Percentiles rank a stretch among this genome's conserved stretches.
These are phyloP conservation scores for Lepidopterella palustris DNA, from an alignment of 495 filamentous ascomycete species.

Conservation along the genomic window DNA sequence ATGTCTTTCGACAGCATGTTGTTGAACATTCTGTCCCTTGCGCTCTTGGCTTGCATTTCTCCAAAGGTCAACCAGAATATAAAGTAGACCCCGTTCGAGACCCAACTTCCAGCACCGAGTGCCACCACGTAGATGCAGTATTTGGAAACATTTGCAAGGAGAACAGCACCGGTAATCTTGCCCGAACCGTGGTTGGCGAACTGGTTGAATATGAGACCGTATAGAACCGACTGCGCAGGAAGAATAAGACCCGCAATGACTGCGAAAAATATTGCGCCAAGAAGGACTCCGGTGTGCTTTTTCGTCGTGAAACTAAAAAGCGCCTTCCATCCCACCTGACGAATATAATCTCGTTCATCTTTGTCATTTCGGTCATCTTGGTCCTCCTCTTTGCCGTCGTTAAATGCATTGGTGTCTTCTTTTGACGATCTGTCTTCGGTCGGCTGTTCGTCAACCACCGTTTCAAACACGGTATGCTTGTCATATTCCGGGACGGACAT, in stretches of 20 bases:
- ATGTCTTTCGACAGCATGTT: conserved; percentile 65
- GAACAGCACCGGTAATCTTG: conserved; percentile 40
- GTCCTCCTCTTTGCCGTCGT: conserved; percentile 17
- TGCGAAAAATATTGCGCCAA: conserved; percentile 48
- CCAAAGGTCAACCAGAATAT: conserved; percentile 67
- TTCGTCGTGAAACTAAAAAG: conserved; percentile 69
- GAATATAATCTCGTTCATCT: conserved; percentile 27
- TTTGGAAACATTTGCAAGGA: conserved; percentile 50
- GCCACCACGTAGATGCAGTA: conserved; percentile 53
- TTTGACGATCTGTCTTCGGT: conserved; percentile 24
- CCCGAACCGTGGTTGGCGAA: conserved; percentile 62
- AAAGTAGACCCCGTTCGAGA: conserved; percentile 59
- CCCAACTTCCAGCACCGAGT: conserved; percentile 57
- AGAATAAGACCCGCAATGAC: conserved; percentile 55
- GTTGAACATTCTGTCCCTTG: conserved; percentile 57
- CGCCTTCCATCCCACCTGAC: conserved; percentile 36
- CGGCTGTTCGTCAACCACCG: not conserved
- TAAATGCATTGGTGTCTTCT: conserved; percentile 14
- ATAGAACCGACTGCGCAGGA: conserved; percentile 60
- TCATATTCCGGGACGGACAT: not conserved
- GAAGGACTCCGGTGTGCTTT: conserved; percentile 52
- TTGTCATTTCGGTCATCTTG: conserved; percentile 25
- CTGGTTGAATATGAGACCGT: conserved; percentile 68
- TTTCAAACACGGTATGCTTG: not conserved
- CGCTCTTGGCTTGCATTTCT: conserved; percentile 67